phyloP scores from a whole-genome alignment of 2,329 filamentous ascomycete genomes.

The Aspergillus sp. region DNA sequence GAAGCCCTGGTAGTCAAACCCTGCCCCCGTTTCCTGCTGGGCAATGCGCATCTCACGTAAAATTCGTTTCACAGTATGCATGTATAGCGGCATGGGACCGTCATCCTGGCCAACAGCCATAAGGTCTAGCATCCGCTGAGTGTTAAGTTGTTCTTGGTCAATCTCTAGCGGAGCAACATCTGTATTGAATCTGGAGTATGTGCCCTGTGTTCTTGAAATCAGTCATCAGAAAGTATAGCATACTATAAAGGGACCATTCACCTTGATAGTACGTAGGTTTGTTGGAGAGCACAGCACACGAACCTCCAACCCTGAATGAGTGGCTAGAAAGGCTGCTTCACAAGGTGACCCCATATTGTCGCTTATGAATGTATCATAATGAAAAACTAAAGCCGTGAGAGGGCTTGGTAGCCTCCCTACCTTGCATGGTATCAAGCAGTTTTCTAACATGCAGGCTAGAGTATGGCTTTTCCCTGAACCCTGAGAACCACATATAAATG shows the following conservation, averaged over 20 bases:
- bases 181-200: constrained; percentile 41
- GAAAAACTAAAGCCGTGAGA: constrained; percentile 63
- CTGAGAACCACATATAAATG: constrained; percentile 61
- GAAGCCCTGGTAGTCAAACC: constrained; percentile 56
- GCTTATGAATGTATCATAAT: constrained; percentile 60
- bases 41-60: constrained; percentile 51
- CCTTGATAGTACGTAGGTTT: constrained; percentile 32
- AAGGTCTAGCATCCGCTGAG: constrained; percentile 57
- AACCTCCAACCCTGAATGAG: constrained; percentile 46
- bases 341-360: constrained; percentile 52
- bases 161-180: constrained; percentile 53
- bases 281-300: constrained; percentile 57
- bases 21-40: constrained; percentile 24
- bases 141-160: constrained; percentile 54
- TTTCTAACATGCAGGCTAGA: constrained; percentile 47
- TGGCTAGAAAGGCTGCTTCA: constrained; percentile 59
- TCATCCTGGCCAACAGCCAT: constrained; percentile 54
- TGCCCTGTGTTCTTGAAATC: background rate
- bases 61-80: constrained; percentile 56
- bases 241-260: background rate
- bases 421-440: constrained; percentile 51
- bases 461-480: constrained; percentile 19
- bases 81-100: constrained; percentile 54
- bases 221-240: background rate
- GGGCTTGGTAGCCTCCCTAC: constrained; percentile 33